Percentiles rank a stretch among this genome's conserved stretches.
Conservation (phyloP, 2,329 filamentous ascomycete species). For the Graphilbum sp. region DNA sequence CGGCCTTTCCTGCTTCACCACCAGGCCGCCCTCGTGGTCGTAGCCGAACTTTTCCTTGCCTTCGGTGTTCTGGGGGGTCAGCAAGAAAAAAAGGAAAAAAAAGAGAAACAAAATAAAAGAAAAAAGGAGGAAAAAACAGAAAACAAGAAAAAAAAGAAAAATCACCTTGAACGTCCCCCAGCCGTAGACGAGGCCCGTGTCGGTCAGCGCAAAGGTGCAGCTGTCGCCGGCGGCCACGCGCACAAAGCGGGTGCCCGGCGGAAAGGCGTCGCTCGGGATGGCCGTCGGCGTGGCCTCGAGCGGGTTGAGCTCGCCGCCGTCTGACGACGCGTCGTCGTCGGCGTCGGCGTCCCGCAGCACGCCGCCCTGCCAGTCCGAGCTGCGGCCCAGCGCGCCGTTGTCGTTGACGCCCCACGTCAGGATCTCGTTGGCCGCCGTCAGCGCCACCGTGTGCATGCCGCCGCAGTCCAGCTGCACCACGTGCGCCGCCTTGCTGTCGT, state of each 20-base stretch:
- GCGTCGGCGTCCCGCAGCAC: conserved; percentile 35
- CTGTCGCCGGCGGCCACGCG: conserved; percentile 60
- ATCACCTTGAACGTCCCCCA: conserved; percentile 64
- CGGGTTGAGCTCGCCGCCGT: conserved; percentile 29
- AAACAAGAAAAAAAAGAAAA: conserved; percentile 5
- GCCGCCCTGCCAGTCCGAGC: conserved; percentile 46
- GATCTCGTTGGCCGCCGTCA: conserved; percentile 68
- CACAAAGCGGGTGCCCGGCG: conserved; percentile 20
- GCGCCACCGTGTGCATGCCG: conserved; percentile 65
- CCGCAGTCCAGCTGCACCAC: conserved; percentile 64
- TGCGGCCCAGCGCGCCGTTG: conserved; percentile 61
- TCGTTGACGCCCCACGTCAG: conserved; percentile 83
- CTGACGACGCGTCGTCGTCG: neutral
- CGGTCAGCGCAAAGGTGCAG: conserved; percentile 59
- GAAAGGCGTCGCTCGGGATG: conserved; percentile 28
- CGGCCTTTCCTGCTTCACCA: conserved; percentile 27
- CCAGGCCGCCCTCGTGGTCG: conserved; percentile 8
- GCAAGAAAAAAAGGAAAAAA: neutral
- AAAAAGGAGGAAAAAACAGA: neutral
- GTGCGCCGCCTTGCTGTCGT: too few species aligned
- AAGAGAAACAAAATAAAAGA: neutral
- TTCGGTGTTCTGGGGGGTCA: neutral
- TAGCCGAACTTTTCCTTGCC: conserved; percentile 19
- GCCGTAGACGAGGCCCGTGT: conserved; percentile 60
- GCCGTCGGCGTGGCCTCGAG: conserved; percentile 43